Evolutionary conservation across 352 stramenopile species (phyloP), one percentile per base, ranked within the genome.

Genomic region (Pythium aquatile): DNA sequence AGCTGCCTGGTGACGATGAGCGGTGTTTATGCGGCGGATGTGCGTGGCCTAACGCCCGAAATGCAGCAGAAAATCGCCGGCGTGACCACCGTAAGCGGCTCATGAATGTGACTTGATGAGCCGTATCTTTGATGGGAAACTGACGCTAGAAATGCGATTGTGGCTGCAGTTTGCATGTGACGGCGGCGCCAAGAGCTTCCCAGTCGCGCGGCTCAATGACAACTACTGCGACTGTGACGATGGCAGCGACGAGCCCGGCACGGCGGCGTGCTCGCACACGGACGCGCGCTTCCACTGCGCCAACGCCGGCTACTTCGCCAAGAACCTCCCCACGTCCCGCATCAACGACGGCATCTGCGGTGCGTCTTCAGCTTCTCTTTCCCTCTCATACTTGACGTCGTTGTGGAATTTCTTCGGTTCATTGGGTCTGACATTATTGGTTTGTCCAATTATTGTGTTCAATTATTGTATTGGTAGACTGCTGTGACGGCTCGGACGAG

Each of bases 141-240:
- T 24, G 20, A 24, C 20, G 20, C 20, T 24, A 24, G n/a, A 24
- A 24, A 24, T 24, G 20, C 20, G 20, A 24, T 24, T 24, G 20
- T 24, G 20, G 20, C 20, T 24, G 9, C 37, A 48, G 79, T 92
- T 97, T 66, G 68, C 74, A 11, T 97, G 89, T 46, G 84, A 94
- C 60, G 66, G 75, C 14, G 76, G 80, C n/a, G 52, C 58, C 10
- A 79, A 84, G 55, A 73, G 58, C 5, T 68, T 98, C 20, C 72
- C 77, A 8, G 30, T 91, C 17, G 62, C 63, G 24, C 66, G 68
- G 26, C 69, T 97, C 11, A 98, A 98, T 74, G 94, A 98, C 78
- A 90, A 98, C 74, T 98, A 97, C 70, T 98, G 94, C 73, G 94
- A 98, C 78, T 98, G 93, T 72, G 65, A 55, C 1, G 91, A 98